phyloP scores from a whole-genome alignment of 202 grass and related monocot species.

The Miscanthus sacchariflorus region DNA sequence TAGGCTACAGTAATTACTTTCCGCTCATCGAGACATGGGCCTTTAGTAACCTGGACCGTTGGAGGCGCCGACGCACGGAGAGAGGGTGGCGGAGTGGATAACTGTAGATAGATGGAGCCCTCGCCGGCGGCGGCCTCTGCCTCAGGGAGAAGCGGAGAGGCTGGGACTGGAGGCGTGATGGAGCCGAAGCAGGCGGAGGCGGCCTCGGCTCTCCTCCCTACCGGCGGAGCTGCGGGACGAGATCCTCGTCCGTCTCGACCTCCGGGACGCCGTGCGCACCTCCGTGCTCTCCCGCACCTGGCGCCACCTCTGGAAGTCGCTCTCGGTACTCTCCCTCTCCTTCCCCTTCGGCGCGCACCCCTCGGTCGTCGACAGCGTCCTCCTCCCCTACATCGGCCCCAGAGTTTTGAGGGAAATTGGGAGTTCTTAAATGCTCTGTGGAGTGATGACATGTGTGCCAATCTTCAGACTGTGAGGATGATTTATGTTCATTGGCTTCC shows the following conservation, averaged over 20 bases:
- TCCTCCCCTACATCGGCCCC: constrained; percentile 15
- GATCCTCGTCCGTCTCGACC: neutral
- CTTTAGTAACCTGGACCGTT: neutral
- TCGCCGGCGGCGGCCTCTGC: too few relatives aligned
- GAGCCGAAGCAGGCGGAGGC: neutral
- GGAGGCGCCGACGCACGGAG: neutral
- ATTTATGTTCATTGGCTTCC: neutral
- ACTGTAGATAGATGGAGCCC: neutral
- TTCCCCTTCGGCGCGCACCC: neutral
- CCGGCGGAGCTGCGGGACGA: neutral
- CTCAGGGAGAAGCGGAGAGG: too few relatives aligned
- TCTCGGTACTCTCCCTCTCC: neutral
- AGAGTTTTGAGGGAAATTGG: constrained; percentile 19
- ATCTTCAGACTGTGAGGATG: constrained; percentile 40
- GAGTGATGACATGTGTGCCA: constrained; percentile 38
- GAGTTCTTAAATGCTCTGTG: constrained; percentile 36
- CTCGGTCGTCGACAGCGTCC: neutral
- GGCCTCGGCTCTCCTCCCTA: neutral
- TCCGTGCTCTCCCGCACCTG: neutral
- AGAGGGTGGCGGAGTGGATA: too few relatives aligned
- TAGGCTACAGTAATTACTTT: too few relatives aligned
- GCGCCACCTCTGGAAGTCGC: neutral
- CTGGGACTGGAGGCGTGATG: neutral
- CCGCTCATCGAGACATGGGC: neutral
- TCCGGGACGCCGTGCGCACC: neutral